Base-by-base conservation (phyloP, 257 asterid species). In the Nicotiana tabacum region DNA sequence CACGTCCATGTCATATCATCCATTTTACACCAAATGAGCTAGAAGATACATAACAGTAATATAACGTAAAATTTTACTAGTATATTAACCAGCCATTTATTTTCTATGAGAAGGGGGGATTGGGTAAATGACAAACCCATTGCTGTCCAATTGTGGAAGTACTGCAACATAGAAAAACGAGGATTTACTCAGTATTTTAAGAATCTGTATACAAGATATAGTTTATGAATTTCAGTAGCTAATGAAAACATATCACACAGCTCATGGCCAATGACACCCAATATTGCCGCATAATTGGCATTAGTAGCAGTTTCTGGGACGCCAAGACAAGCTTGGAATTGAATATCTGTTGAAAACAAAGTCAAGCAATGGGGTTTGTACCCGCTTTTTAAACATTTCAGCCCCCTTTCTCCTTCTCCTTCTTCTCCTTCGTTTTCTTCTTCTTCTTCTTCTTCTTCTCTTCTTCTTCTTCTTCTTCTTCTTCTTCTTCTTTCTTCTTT, bases 61-160 rank as follows among this genome's bases (percentile, higher is more conserved):
- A 21, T 43, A 43, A 46, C 13, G 21, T 13, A 72, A 72, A 46
- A 24, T 0, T 48, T 46, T 21, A 9, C 79, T 43, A 24, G 18
- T 6, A 46, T 72, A 72, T 72, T 46, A 74, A 74, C 3, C 24
- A 74, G 62, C 24, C 24, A 13, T 13, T 74, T 51, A 77, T 30
- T 30, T 76, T 33, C n/a, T 51, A 66, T 65, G 18, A 56, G 43
- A 77, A 81, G 35, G 15, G 60, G 81, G 79, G 37, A 79, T 35
- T 17, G 51, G 78, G 35, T 68, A 39, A 18, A 48, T 17, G 65
- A 83, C 90, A 57, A 82, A 96, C 98, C 99, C 91, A 92, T 96
- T 96, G 82, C 99, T 16, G 99, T 94, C 99, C 99, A 96, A 86
- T 93, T 96, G 97, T 96, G 98, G 81, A 96, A 96, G 82, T 96